A percentile compares a stretch with the other conserved stretches of the same genome.
Conservation (phyloP, 192 early-diverging fungal genomes). For the Backusella macrospora region DNA sequence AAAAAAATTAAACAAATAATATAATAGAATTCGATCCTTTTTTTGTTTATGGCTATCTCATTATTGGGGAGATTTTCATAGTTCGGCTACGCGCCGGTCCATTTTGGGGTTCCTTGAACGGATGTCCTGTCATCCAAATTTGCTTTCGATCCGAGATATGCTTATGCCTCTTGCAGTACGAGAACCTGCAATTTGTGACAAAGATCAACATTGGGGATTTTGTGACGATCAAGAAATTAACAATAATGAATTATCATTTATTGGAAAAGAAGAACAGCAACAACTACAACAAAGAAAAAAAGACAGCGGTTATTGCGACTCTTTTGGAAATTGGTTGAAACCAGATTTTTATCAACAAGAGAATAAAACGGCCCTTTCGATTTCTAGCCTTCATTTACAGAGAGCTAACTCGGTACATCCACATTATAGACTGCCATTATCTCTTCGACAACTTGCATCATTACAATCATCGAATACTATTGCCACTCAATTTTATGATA, state of each 20-base stretch:
- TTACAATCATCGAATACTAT: constrained; percentile 5
- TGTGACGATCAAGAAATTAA: neutral
- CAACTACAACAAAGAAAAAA: constrained; percentile 24
- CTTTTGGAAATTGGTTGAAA: constrained; percentile 1
- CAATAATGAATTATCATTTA: neutral
- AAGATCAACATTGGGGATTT: constrained; percentile 27
- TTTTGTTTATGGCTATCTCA: constrained; percentile 38
- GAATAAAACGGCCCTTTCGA: neutral
- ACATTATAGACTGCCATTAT: neutral
- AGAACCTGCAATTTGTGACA: constrained; percentile 26
- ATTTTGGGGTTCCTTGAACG: constrained; percentile 29
- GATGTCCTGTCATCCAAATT: constrained; percentile 18
- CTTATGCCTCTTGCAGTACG: constrained; percentile 31
- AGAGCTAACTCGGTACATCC: neutral
- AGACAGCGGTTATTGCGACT: constrained; percentile 28
- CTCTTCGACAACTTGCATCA: constrained; percentile 10
- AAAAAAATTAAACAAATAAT: neutral
- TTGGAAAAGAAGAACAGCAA: neutral
- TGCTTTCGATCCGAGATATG: constrained; percentile 30
- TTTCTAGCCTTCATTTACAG: neutral
- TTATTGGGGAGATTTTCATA: constrained; percentile 43
- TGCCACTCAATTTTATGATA: neutral
- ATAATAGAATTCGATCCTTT: constrained; percentile 35
- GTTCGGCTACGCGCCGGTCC: constrained; percentile 20
- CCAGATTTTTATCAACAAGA: neutral